Conservation (phyloP, 164 flowering plant species). For the Saururus chinensis region DNA sequence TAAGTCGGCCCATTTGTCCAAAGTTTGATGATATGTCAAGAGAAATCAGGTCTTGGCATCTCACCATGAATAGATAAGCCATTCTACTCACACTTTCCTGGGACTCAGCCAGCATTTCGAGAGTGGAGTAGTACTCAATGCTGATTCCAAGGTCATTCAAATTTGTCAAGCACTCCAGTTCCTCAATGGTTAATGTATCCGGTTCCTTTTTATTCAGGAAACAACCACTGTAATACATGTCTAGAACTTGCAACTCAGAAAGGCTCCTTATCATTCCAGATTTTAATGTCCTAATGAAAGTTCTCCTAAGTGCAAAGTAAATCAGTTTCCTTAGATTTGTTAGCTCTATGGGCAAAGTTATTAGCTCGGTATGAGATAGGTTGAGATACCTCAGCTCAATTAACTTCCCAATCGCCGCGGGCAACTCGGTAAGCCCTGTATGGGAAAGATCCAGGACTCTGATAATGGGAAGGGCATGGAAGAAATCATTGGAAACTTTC, state of each 20-base stretch:
- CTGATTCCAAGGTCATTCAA: constrained; percentile 5
- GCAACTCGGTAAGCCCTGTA: constrained; percentile 4
- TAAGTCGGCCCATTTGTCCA: not conserved
- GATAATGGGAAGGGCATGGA: constrained; percentile 6
- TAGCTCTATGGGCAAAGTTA: not conserved
- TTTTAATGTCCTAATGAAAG: not conserved
- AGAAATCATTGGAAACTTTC: constrained; percentile 1
- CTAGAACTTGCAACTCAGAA: constrained; percentile 3
- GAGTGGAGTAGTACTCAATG: not conserved
- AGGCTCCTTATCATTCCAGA: not conserved
- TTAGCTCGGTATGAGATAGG: not conserved
- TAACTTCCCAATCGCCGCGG: not conserved
- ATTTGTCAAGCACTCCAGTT: constrained; percentile 4
- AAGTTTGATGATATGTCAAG: not conserved
- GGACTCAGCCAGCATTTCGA: not conserved
- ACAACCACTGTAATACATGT: not conserved
- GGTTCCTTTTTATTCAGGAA: not conserved
- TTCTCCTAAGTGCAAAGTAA: constrained; percentile 1
- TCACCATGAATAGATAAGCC: not conserved
- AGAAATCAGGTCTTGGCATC: not conserved
- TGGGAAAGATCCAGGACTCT: constrained; percentile 10
- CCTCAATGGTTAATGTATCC: not conserved
- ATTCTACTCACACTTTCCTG: not conserved
- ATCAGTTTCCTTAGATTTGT: constrained; percentile 3
- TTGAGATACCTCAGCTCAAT: not conserved